Evolutionary conservation across 108 stramenopile genomes (phyloP).

Genomic region (Mediolabrus comicus): DNA sequence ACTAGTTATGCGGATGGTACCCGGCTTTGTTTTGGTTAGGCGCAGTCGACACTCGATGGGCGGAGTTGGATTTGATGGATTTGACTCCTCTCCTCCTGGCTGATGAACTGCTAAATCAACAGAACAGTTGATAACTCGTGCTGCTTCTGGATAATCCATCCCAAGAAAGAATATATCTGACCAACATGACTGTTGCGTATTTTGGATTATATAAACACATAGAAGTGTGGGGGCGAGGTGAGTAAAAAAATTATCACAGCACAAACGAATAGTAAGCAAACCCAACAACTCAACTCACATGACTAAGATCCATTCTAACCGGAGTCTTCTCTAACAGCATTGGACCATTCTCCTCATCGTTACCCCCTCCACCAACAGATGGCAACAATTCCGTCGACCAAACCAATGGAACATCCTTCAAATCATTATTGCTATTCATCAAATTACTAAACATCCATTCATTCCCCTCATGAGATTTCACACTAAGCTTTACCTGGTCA

Average conservation of each 20-base stretch:
- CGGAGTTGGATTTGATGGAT: slow-evolving; percentile 32
- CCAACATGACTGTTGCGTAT: slow-evolving; percentile 25
- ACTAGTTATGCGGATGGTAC: slow-evolving; percentile 40
- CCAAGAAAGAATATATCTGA: slow-evolving; percentile 70
- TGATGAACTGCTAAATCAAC: slow-evolving; percentile 52
- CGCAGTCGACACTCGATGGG: slow-evolving; percentile 57
- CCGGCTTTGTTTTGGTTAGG: slow-evolving; percentile 42
- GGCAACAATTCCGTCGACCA: slow-evolving; percentile 6
- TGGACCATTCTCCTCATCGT: not conserved
- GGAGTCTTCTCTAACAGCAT: slow-evolving; percentile 55
- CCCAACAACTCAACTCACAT: slow-evolving; percentile 26
- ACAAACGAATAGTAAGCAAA: not conserved
- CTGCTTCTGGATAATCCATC: slow-evolving; percentile 69
- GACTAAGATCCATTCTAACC: slow-evolving; percentile 66
- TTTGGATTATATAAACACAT: not conserved
- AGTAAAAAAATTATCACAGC: not conserved
- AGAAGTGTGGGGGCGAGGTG: not conserved
- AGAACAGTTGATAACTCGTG: slow-evolving; percentile 59
- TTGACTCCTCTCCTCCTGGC: not conserved
- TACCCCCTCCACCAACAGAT: not conserved
- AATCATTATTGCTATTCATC: slow-evolving; percentile 42
- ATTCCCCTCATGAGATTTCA: slow-evolving; percentile 51
- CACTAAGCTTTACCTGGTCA: slow-evolving; percentile 51
- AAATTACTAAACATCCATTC: slow-evolving; percentile 57
- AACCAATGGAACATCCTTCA: not conserved